phyloP scores from a whole-genome alignment of 1,139 yeast genomes.

The Blastobotrys capitulatus region DNA sequence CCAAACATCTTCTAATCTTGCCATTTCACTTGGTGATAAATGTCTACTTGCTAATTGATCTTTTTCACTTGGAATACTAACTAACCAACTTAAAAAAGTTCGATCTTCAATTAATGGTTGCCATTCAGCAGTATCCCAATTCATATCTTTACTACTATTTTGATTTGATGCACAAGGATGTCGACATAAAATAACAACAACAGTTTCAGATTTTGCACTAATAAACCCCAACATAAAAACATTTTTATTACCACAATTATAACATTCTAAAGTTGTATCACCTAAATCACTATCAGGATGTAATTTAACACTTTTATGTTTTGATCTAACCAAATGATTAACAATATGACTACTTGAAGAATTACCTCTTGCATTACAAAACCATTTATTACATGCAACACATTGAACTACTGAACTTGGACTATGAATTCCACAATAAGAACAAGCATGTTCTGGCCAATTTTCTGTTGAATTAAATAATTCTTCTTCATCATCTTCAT shows the following conservation, averaged over 20 bases:
- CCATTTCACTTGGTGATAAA: constrained; percentile 60
- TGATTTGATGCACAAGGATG: constrained; percentile 81
- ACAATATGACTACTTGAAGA: constrained; percentile 75
- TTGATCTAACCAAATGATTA: constrained; percentile 76
- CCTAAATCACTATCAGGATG: constrained; percentile 84
- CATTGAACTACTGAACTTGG: constrained; percentile 71
- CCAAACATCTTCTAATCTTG: constrained; percentile 79
- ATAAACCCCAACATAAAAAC: constrained; percentile 83
- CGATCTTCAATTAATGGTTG: constrained; percentile 79
- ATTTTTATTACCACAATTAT: constrained; percentile 80
- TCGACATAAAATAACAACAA: constrained; percentile 82
- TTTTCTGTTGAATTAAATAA: constrained; percentile 7
- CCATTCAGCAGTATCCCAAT: constrained; percentile 92
- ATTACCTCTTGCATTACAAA: constrained; percentile 71
- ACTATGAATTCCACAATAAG: constrained; percentile 70
- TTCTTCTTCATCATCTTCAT: constrained; percentile 1
- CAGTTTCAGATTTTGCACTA: constrained; percentile 80
- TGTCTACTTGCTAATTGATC: constrained; percentile 50
- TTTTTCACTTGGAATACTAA: constrained; percentile 60
- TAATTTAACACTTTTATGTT: constrained; percentile 67
- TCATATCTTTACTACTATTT: constrained; percentile 34
- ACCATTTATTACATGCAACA: constrained; percentile 77
- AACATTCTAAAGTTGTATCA: constrained; percentile 81
- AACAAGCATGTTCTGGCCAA: constrained; percentile 34
- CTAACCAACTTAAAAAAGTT: constrained; percentile 77